phyloP scores from a whole-genome alignment of 2,329 filamentous ascomycete genomes.

The Byssoonygena ceratinophila region DNA sequence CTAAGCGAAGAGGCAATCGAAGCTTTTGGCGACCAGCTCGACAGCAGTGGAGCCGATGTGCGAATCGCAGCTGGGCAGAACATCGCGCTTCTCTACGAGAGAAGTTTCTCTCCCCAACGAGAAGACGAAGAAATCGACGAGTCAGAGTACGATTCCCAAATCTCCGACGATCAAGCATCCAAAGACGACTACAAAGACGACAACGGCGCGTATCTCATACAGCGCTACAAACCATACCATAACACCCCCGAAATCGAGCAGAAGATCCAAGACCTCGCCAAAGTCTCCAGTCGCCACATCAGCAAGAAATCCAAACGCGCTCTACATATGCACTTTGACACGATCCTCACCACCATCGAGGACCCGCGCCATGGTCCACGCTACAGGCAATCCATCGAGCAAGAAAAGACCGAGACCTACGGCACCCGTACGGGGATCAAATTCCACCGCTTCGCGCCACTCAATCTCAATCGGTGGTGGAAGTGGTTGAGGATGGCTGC shows the following conservation, averaged over 20 bases:
- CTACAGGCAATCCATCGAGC: constrained; percentile 54
- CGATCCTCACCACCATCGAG: constrained; percentile 56
- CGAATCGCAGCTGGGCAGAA: constrained; percentile 69
- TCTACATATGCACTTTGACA: constrained; percentile 55
- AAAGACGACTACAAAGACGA: constrained; percentile 28
- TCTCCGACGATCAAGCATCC: constrained; percentile 33
- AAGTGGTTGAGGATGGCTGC: constrained; percentile 55
- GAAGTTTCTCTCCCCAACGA: constrained; percentile 50
- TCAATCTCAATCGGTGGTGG: constrained; percentile 64
- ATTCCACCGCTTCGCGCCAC: constrained; percentile 48
- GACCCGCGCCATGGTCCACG: constrained; percentile 56
- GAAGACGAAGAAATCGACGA: constrained; percentile 43
- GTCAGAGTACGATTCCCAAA: constrained; percentile 38
- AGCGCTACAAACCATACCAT: constrained; percentile 58
- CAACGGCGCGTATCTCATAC: constrained; percentile 40
- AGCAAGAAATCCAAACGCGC: constrained; percentile 57
- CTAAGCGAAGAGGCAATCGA: constrained; percentile 64
- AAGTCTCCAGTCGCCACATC: constrained; percentile 50
- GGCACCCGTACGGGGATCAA: constrained; percentile 53
- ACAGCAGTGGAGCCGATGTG: constrained; percentile 60
- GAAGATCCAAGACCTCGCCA: constrained; percentile 50
- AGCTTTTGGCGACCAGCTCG: constrained; percentile 74
- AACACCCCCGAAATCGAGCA: constrained; percentile 52
- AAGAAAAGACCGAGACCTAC: constrained; percentile 49
- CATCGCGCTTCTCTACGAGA: constrained; percentile 75